Evolutionary conservation across 139 green algal genomes (phyloP), one percentile per base, ranked within the genome.

Genomic region (Chlamydomonas sphaeroides): DNA sequence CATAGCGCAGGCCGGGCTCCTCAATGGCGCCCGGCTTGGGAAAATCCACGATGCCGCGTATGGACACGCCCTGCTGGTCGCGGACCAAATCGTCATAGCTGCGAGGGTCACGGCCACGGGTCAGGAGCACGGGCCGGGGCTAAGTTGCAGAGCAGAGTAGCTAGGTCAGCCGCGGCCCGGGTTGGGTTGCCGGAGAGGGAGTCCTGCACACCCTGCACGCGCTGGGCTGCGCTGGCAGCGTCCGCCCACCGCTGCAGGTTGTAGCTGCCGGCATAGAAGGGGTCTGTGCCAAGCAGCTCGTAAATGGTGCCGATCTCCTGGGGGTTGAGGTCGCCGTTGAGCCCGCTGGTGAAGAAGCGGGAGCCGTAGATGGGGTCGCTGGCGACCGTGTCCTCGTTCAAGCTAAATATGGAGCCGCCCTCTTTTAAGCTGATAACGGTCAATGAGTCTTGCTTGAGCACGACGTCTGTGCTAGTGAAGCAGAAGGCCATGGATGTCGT

Each of bases 201-300:
- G 14, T 10, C 11, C 14, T 10, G 28, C 18, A 18, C 23, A 30
- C 15, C 18, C 53, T 10, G 53, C 53, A 62, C 4, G 18, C n/a
- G 32, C 28, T 5, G 5, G 7, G 35, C 4, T 21, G 7, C 65
- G 32, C 1, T 0, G 35, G 6, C 35, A 38, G 26, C 5, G 33
- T 20, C 10, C n/a, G 25, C 61, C 4, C 28, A 81, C 82, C 82
- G 36, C 70, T 87, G 82, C 14, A 51, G 53, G 20, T 33, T 56
- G 74, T 83, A 87, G 57, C 73, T 87, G 1, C 42, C 25, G 11
- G 63, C 53, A 25, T 87, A 87, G 35, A 56, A 83, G 39, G 53
- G 35, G 57, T 87, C 82, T 7, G 82, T 87, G 32, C 66, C 65
- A 8, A 87, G 66, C 41, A 87, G 73, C n/a, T 87, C 66, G 18